Conservation (phyloP, 108 stramenopile species). For the Asterionellopsis glacialis region DNA sequence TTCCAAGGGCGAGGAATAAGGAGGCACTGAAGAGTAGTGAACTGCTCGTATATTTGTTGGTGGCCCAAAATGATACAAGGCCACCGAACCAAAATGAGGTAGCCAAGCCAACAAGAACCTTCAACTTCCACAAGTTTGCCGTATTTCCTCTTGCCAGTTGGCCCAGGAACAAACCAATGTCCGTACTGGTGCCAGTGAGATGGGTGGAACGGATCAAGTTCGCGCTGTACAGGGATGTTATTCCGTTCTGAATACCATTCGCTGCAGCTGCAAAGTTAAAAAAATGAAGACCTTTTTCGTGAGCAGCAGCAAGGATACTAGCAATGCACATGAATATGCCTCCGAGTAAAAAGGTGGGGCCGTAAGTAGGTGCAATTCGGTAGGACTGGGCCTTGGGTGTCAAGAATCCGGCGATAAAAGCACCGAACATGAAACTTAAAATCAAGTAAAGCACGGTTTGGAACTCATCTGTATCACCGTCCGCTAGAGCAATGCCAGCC, state of each 20-base stretch:
- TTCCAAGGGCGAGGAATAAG: conserved; percentile 7
- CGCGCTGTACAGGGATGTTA: conserved; percentile 22
- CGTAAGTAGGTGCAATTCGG: conserved; percentile 2
- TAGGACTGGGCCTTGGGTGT: conserved; percentile 32
- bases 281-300: background rate
- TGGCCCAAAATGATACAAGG: conserved; percentile 2
- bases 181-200: conserved; percentile 23
- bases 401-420: conserved; percentile 29
- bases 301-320: conserved; percentile 1
- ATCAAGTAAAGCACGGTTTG: conserved; percentile 18
- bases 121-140: conserved; percentile 15
- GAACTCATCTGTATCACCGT: conserved; percentile 19
- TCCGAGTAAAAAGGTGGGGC: conserved; percentile 11
- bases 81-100: background rate
- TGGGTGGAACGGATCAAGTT: conserved; percentile 26
- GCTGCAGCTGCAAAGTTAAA: conserved; percentile 24
- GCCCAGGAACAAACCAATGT: conserved; percentile 32
- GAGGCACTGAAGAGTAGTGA: background rate
- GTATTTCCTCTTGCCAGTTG: conserved; percentile 32
- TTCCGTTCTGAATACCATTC: conserved; percentile 28
- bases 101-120: background rate
- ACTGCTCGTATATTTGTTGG: background rate
- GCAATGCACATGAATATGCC: conserved; percentile 11
- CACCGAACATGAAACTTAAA: conserved; percentile 33
- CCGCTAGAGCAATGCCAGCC: conserved; percentile 34